phyloP scores from a whole-genome alignment of 208 protist species.

The Trypanosoma lewisi region DNA sequence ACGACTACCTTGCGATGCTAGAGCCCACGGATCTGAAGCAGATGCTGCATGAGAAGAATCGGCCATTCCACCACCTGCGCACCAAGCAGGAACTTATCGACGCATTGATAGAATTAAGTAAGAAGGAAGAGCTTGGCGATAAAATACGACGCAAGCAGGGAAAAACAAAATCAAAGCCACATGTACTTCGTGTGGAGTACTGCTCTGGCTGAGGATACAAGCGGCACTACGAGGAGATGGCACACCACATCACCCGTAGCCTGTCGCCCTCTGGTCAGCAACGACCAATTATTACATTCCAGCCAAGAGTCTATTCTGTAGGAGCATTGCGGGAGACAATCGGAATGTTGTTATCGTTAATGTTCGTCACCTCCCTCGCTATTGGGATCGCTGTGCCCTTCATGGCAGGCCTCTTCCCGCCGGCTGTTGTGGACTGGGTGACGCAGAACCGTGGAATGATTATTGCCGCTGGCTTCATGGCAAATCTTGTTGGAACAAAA shows the following conservation, averaged over 20 bases:
- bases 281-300: constrained; percentile 41
- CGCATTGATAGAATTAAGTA: constrained; percentile 35
- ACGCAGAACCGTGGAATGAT: constrained; percentile 42
- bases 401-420: constrained; percentile 37
- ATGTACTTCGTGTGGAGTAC: constrained; percentile 43
- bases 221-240: constrained; percentile 75
- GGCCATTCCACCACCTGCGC: constrained; percentile 16
- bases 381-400: constrained; percentile 33
- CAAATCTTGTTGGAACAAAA: constrained; percentile 52
- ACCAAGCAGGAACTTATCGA: constrained; percentile 40
- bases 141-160: constrained; percentile 15
- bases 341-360: constrained; percentile 27
- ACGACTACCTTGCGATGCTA: constrained; percentile 52
- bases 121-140: constrained; percentile 30
- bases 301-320: constrained; percentile 50
- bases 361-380: constrained; percentile 40
- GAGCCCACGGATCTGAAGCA: constrained; percentile 42
- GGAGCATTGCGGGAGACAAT: constrained; percentile 30
- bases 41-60: constrained; percentile 53
- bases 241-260: constrained; percentile 32
- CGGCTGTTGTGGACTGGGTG: constrained; percentile 29
- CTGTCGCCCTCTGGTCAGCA: constrained; percentile 30
- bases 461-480: constrained; percentile 45
- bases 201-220: constrained; percentile 79
- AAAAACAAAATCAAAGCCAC: constrained; percentile 8